Evolutionary conservation across 139 green algal genomes (phyloP), one percentile per base, ranked within the genome.

Genomic region (Picochlorum sp.): DNA sequence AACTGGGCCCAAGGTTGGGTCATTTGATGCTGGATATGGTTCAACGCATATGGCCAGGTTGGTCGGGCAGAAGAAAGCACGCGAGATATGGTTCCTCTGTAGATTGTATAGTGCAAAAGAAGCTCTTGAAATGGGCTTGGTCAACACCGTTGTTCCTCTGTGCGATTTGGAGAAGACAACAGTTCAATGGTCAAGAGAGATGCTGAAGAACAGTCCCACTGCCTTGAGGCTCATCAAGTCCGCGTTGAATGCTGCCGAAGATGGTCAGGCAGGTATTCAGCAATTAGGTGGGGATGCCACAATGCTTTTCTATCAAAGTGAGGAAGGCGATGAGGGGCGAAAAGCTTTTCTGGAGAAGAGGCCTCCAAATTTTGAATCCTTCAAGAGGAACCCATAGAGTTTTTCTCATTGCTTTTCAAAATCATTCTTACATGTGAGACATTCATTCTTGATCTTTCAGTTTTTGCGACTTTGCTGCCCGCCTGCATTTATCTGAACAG

Each of bases 41-140:
- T 91, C 78, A 50, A 90, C 85, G 0, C 85, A 95, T 58, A 97
- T 98, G 91, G 90, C 83, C 3, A 77, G 91, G 6, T 59, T 97
- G 14, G 74, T 96, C 3, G 88, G 93, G 0, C 93, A 96, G 76
- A 98, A 98, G 71, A 88, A 85, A 62, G 93, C 93, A 32, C 71
- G 90, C 2, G 93, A 98, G 74, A 97, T 98, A 70, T 98, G 93
- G 93, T 98, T 98, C 74, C 72, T 98, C 55, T 80, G 81, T 1
- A 79, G 90, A 2, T 70, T 98, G 57, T 98, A 98, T 71, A 77
- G 72, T 54, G 93, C 93, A 0, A n/a, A 92, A 63, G 65, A 96
- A 69, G 92, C 93, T 10, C 68, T 87, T 32, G 21, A 79, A 11
- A 97, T 97, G 93, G 91, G 93, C 1, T 88, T 98, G 15, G 77